phyloP scores from a whole-genome alignment of 2,329 filamentous ascomycete species.

The Monilinia vaccinii-corymbosi region DNA sequence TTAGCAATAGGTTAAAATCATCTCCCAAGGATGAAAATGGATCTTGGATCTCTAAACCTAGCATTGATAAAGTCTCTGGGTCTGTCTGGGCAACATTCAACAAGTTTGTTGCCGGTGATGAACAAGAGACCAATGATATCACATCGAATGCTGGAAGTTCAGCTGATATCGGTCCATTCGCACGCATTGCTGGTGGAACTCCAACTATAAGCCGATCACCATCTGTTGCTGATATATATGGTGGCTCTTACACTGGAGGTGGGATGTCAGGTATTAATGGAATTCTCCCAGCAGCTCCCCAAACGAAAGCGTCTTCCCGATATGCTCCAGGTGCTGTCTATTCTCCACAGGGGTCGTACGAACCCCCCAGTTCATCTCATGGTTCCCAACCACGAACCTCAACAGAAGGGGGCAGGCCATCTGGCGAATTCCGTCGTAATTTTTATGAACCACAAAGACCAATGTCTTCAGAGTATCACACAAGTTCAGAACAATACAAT shows the following conservation, averaged over 20 bases:
- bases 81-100: conserved; percentile 90
- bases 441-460: conserved; percentile 35
- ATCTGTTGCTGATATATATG: conserved; percentile 64
- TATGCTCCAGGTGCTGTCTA: conserved; percentile 28
- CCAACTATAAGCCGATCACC: conserved; percentile 67
- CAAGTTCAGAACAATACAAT: conserved; percentile 21
- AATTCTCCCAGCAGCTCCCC: conserved; percentile 10
- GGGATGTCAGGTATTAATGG: conserved; percentile 25
- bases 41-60: conserved; percentile 91
- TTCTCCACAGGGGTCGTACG: conserved; percentile 17
- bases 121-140: conserved; percentile 56
- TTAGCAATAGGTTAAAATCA: conserved; percentile 74
- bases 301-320: conserved; percentile 22
- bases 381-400: conserved; percentile 32
- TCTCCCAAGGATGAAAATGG: conserved; percentile 72
- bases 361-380: conserved; percentile 21
- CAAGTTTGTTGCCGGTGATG: conserved; percentile 91
- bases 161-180: conserved; percentile 67
- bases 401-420: conserved; percentile 37
- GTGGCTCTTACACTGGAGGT: conserved; percentile 28
- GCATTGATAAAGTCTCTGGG: conserved; percentile 89
- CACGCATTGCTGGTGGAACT: conserved; percentile 66
- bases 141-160: conserved; percentile 47
- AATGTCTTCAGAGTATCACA: conserved; percentile 33
- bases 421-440: conserved; percentile 35